Base-by-base conservation (phyloP, 306 rosid genomes). In the Cucurbita moschata region DNA sequence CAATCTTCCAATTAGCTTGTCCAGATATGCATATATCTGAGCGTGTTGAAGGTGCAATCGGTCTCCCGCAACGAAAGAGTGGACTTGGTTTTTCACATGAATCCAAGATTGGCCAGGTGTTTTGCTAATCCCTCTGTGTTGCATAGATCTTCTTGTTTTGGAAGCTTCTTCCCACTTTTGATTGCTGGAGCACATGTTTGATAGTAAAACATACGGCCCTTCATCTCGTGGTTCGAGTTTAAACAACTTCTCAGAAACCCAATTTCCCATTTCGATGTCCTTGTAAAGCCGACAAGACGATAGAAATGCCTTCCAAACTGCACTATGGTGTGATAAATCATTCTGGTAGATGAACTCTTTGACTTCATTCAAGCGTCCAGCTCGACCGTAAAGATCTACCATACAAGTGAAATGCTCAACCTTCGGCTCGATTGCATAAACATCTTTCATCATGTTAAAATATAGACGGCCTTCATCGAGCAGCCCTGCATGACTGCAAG, bases 381-480 rank as follows among this genome's bases (percentile, higher is more conserved):
- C 94, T 78, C 96, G 86, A 49, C 98, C 97, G 62, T 82, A 94
- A 76, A 94, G 90, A 89, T 94, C 96, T 66, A 85, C 94, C 96
- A 94, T 94, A 83, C 87, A 89, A 60, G 96, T 87, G 75, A 61
- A 87, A 79, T 90, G 92, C 76, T 94, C 96, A 56, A 84, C 78
- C 80, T 79, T 87, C 0, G 94, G 96, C 55, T 80, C 76, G 49
- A 90, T 87, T 82, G 69, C 66, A 60, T 82, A 89, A 69, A 60
- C 79, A 81, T 86, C 85, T 82, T 85, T 84, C 98, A 94, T 90
- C 92, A 89, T 71, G 77, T 71, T 85, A 81, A 88, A 94, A 83
- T 81, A 86, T 72, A 73, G 81, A 47, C 46, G 62, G 42, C 97
- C 98, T 79, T 90, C 94, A 81, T 87, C 88, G 67, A 90, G 75